These are phyloP conservation scores for Aspergillus campestris DNA, from an alignment of 495 filamentous ascomycete species.

Conservation along the genomic window DNA sequence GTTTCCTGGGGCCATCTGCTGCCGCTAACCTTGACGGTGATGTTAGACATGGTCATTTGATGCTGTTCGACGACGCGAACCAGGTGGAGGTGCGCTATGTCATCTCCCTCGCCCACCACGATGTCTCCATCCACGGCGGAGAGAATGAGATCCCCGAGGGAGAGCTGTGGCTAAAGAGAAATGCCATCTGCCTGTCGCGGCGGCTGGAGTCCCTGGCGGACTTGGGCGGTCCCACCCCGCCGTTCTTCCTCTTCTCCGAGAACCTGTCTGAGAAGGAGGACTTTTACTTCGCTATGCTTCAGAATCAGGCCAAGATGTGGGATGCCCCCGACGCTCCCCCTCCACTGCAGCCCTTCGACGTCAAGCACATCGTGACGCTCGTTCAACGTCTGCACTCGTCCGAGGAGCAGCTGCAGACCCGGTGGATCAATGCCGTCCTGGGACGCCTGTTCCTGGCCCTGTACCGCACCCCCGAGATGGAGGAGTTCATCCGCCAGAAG, in stretches of 20 bases:
- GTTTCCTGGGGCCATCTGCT: constrained; percentile 7
- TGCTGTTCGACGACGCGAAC: constrained; percentile 88
- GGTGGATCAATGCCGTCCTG: constrained; percentile 89
- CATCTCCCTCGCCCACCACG: constrained; percentile 80
- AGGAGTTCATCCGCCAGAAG: constrained; percentile 70
- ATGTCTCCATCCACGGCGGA: constrained; percentile 77
- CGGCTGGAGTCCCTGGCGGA: constrained; percentile 56
- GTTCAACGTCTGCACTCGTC: constrained; percentile 86
- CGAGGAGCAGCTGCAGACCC: constrained; percentile 83
- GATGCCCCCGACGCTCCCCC: constrained; percentile 52
- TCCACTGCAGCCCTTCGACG: constrained; percentile 66
- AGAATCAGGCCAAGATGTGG: constrained; percentile 65
- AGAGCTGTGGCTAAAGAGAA: constrained; percentile 91
- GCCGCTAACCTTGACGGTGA: constrained; percentile 5
- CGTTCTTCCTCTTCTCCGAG: constrained; percentile 90
- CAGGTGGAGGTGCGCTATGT: constrained; percentile 94
- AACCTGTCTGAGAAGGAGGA: constrained; percentile 95
- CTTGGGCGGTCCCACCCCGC: constrained; percentile 52
- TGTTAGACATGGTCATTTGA: constrained; percentile 80
- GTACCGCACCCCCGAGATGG: constrained; percentile 74
- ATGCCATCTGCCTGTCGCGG: constrained; percentile 78
- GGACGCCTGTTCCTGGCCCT: constrained; percentile 80
- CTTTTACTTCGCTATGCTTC: constrained; percentile 88
- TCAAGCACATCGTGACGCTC: constrained; percentile 74
- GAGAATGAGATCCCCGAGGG: constrained; percentile 77